Conservation (phyloP, 225 moss, liverwort and hornwort species). For the Physcomitrellopsis africana region DNA sequence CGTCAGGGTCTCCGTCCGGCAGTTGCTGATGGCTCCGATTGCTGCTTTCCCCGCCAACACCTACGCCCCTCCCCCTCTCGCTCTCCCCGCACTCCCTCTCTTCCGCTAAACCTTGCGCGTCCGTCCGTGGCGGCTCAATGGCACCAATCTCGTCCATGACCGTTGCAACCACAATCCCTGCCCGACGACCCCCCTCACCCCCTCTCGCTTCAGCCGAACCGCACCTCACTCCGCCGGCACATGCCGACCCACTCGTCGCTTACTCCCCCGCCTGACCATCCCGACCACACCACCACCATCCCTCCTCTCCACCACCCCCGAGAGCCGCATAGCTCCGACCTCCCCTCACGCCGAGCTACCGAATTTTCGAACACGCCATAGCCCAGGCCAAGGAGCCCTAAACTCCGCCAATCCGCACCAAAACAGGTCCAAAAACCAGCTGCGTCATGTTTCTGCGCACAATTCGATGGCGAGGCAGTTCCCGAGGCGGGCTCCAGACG, state of each 20-base stretch:
- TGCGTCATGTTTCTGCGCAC: too few species aligned
- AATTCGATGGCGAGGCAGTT: too few species aligned
- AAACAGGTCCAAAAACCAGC: too few species aligned
- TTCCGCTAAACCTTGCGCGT: slow-evolving; percentile 51
- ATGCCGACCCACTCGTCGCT: slow-evolving; percentile 21
- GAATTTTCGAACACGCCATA: too few species aligned
- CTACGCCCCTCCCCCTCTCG: slow-evolving; percentile 21
- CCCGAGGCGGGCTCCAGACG: too few species aligned
- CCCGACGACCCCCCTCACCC: neutral
- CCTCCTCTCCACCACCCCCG: neutral
- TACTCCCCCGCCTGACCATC: neutral
- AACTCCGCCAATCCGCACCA: too few species aligned
- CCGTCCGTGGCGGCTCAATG: slow-evolving; percentile 56
- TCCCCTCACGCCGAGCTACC: too few species aligned
- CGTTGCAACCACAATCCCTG: slow-evolving; percentile 16
- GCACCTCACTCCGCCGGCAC: slow-evolving; percentile 30
- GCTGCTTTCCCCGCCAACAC: slow-evolving; percentile 18
- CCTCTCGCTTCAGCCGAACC: slow-evolving; percentile 5
- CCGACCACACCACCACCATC: neutral
- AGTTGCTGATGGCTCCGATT: slow-evolving; percentile 24
- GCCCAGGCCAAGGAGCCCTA: too few species aligned
- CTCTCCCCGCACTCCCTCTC: slow-evolving; percentile 24
- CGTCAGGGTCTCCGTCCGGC: slow-evolving; percentile 52
- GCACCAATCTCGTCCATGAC: slow-evolving; percentile 58
- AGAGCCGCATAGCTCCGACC: too few species aligned